phyloP scores from a whole-genome alignment of 345 rosid species.

The Erodium maritimum region DNA sequence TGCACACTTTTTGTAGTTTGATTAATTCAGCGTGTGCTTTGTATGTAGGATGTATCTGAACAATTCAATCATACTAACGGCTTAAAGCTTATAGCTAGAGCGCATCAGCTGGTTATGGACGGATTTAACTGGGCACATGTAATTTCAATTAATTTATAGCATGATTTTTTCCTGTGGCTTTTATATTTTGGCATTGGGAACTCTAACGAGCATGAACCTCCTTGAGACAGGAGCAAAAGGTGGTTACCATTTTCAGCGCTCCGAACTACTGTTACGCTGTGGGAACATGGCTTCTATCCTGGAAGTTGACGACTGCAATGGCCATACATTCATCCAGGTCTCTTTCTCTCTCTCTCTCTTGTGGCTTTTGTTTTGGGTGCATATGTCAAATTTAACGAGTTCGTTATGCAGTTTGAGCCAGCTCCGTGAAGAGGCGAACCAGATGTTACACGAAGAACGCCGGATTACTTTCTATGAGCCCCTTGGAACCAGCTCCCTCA shows the following conservation, averaged over 20 bases:
- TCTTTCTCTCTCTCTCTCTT: conserved; percentile 1
- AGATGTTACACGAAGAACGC: conserved; percentile 87
- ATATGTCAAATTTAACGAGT: neutral
- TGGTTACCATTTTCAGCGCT: conserved; percentile 84
- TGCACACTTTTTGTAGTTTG: neutral
- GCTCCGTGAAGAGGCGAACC: conserved; percentile 98
- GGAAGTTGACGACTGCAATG: conserved; percentile 89
- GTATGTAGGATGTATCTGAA: conserved; percentile 76
- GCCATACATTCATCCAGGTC: conserved; percentile 94
- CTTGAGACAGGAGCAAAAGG: conserved; percentile 73
- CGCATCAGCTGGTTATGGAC: conserved; percentile 96
- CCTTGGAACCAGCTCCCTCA: neutral
- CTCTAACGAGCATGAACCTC: neutral
- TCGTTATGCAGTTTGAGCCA: conserved; percentile 74
- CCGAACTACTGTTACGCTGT: too few relatives aligned
- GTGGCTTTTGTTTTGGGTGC: neutral
- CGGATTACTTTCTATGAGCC: conserved; percentile 76
- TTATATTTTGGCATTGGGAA: conserved; percentile 2
- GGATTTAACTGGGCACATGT: conserved; percentile 99
- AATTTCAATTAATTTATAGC: conserved; percentile 10
- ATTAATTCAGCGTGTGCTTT: neutral
- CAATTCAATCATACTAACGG: conserved; percentile 85
- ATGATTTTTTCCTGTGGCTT: neutral
- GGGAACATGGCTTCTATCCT: conserved; percentile 96
- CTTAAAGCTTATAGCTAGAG: conserved; percentile 86